These are phyloP conservation scores for Pisolithus thermaeus DNA, from an alignment of 1,284 basidiomycete genomes.

Conservation along the genomic window DNA sequence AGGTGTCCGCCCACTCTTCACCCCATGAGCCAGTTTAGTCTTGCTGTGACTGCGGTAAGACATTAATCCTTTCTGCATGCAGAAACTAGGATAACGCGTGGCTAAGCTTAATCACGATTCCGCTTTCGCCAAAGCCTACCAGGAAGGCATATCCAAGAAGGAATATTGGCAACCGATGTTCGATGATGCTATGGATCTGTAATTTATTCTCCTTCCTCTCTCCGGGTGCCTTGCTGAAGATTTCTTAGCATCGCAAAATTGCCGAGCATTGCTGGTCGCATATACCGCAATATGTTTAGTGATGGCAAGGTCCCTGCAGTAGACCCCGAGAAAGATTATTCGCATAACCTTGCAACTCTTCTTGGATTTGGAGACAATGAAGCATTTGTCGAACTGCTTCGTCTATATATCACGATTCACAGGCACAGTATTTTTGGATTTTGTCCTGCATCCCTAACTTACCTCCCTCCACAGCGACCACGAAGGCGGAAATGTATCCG, in stretches of 20 bases:
- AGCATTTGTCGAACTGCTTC: conserved; percentile 90
- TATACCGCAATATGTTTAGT: conserved; percentile 93
- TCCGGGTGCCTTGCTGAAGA: conserved; percentile 7
- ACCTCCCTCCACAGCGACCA: conserved; percentile 62
- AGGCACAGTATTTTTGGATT: conserved; percentile 36
- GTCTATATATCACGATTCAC: conserved; percentile 98
- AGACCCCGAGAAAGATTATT: conserved; percentile 87
- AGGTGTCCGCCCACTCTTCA: conserved; percentile 90
- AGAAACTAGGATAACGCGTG: no score
- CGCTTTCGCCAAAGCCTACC: conserved; percentile 94
- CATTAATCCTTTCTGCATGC: no score
- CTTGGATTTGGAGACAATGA: conserved; percentile 90
- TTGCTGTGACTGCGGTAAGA: conserved; percentile 87
- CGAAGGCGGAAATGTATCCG: conserved; percentile 98
- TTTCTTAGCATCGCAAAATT: conserved; percentile 83
- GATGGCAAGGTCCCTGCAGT: conserved; percentile 88
- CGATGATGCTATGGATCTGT: conserved; percentile 97
- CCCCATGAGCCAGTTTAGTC: conserved; percentile 95
- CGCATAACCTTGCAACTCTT: conserved; percentile 86
- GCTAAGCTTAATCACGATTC: conserved; percentile 90
- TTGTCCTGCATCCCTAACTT: conserved; percentile 2
- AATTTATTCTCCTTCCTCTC: conserved; percentile 19
- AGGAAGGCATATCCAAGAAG: conserved; percentile 88
- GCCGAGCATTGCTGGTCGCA: conserved; percentile 94
- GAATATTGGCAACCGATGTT: conserved; percentile 97